Evolutionary conservation across 148 eudicot genomes (phyloP).

Genomic region (Vaccinium darrowii): DNA sequence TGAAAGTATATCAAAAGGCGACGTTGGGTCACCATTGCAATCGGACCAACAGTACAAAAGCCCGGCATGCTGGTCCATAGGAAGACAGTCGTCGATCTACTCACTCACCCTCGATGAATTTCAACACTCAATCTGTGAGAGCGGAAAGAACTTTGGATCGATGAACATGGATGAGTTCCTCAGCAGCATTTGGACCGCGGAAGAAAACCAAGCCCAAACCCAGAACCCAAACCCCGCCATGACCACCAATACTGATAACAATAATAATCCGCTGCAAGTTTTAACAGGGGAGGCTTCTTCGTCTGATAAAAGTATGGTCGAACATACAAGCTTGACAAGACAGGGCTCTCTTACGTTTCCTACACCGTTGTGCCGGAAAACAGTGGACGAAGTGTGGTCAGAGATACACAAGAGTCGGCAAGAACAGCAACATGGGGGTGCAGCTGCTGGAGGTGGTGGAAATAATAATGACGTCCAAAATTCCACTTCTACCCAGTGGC

Average conservation of each 20-base stretch:
- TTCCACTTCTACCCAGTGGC: conserved; percentile 42
- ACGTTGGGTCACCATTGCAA: conserved; percentile 33
- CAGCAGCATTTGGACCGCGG: conserved; percentile 91
- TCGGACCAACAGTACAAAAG: conserved; percentile 26
- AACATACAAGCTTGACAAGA: conserved; percentile 50
- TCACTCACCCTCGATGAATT: conserved; percentile 89
- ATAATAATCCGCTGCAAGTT: neutral
- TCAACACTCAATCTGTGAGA: conserved; percentile 65
- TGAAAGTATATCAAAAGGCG: conserved; percentile 29
- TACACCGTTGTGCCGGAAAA: conserved; percentile 59
- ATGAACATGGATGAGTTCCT: conserved; percentile 98
- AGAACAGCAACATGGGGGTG: conserved; percentile 19
- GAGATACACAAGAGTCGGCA: conserved; percentile 62
- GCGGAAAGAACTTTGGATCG: conserved; percentile 84
- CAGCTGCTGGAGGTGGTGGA: neutral
- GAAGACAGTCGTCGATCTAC: conserved; percentile 72
- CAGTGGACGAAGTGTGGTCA: conserved; percentile 92
- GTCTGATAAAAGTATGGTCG: conserved; percentile 27
- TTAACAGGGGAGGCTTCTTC: conserved; percentile 11
- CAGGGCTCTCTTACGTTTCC: conserved; percentile 83
- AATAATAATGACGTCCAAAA: conserved; percentile 16
- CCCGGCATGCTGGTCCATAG: conserved; percentile 31
- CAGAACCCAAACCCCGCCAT: conserved; percentile 6
- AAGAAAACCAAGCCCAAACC: conserved; percentile 63
- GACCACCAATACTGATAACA: neutral